Evolutionary conservation across 2,329 filamentous ascomycete genomes (phyloP).

Genomic region (Aureobasidium sp.): DNA sequence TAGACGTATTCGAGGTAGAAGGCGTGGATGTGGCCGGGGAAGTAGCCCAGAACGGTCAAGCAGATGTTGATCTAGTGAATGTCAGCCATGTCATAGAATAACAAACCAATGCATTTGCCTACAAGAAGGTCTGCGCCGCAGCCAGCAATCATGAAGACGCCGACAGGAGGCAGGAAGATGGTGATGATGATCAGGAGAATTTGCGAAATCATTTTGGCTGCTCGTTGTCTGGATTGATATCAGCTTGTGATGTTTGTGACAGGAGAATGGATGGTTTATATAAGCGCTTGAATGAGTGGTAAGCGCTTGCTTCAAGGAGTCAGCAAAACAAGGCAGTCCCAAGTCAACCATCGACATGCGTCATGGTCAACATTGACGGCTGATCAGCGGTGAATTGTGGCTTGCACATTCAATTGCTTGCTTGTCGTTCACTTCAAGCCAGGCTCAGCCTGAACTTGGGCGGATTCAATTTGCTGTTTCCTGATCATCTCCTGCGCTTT

Average conservation of each 20-base stretch:
- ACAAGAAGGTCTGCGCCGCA: slow-evolving; percentile 38
- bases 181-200: slow-evolving; percentile 38
- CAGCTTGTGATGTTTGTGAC: background rate
- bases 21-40: slow-evolving; percentile 66
- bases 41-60: slow-evolving; percentile 46
- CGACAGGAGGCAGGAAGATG: slow-evolving; percentile 39
- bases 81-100: too few relatives aligned
- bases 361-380: background rate
- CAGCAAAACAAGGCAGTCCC: background rate
- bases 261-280: background rate
- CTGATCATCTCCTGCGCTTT: too few relatives aligned
- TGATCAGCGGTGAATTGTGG: background rate
- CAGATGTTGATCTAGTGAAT: slow-evolving; percentile 33
- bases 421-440: too few relatives aligned
- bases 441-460: too few relatives aligned
- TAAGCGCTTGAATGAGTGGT: background rate
- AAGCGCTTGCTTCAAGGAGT: background rate
- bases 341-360: background rate
- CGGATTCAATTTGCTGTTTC: too few relatives aligned
- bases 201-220: slow-evolving; percentile 23
- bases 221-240: background rate
- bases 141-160: slow-evolving; percentile 40
- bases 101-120: too few relatives aligned
- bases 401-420: too few relatives aligned
- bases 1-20: slow-evolving; percentile 81